A percentile compares a stretch with the other conserved stretches of the same genome.
Conservation (phyloP, 441 rosid genomes). For the Gossypium laxum region DNA sequence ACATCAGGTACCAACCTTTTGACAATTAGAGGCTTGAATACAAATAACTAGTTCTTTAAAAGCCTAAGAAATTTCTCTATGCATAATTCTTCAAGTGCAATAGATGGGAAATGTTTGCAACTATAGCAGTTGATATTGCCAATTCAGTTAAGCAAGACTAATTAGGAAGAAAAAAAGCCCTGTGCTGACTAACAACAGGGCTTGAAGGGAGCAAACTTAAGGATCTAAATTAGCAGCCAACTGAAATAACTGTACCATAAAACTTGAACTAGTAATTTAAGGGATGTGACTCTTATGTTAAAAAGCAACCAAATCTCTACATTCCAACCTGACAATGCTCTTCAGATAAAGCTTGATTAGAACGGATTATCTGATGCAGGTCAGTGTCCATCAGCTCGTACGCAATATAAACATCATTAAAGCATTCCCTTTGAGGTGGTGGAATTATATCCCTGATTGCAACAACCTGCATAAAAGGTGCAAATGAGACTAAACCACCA, state of each 20-base stretch:
- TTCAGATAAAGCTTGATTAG: constrained; percentile 48
- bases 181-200: background rate
- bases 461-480: constrained; percentile 47
- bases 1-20: background rate
- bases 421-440: constrained; percentile 57
- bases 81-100: background rate
- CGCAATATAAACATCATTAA: constrained; percentile 77
- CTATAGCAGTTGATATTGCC: background rate
- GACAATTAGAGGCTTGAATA: background rate
- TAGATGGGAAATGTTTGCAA: background rate
- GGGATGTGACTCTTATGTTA: background rate
- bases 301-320: background rate
- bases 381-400: constrained; percentile 76
- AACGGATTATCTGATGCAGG: constrained; percentile 52
- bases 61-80: background rate
- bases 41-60: background rate
- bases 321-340: constrained; percentile 63
- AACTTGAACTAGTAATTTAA: background rate
- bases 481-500: constrained; percentile 8
- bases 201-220: background rate
- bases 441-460: constrained; percentile 77
- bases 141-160: background rate
- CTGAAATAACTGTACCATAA: background rate
- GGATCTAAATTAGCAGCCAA: background rate
- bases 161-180: background rate